phyloP scores from a whole-genome alignment of 768 basidiomycete genomes.

The Lactarius sanguifluus region DNA sequence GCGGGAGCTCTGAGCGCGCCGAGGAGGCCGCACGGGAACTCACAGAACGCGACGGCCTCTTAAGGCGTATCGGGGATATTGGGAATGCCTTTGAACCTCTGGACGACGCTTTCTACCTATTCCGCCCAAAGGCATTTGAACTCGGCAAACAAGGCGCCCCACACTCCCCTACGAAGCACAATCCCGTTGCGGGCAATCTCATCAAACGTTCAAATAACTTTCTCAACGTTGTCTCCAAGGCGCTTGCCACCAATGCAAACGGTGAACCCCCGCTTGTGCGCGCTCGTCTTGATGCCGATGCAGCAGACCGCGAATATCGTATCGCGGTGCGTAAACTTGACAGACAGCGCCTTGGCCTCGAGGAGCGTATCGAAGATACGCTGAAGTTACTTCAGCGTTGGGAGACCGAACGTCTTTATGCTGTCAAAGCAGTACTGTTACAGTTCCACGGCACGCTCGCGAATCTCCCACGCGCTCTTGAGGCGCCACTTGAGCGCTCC shows the following conservation, averaged over 20 bases:
- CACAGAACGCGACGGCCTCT: conserved; percentile 52
- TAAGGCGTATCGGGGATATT: conserved; percentile 76
- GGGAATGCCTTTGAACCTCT: conserved; percentile 79
- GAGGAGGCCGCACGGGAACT: conserved; percentile 66
- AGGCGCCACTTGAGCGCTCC: conserved; percentile 65
- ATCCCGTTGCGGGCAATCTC: conserved; percentile 52
- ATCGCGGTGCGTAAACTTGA: conserved; percentile 81
- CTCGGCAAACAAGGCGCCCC: conserved; percentile 43
- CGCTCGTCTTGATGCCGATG: conserved; percentile 74
- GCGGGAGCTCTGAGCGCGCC: conserved; percentile 73
- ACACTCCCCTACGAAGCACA: conserved; percentile 36
- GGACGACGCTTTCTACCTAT: conserved; percentile 82
- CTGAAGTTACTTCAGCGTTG: conserved; percentile 78
- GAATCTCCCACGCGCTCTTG: conserved; percentile 67
- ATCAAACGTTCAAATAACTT: conserved; percentile 69
- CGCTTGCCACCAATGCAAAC: conserved; percentile 48
- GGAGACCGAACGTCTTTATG: conserved; percentile 80
- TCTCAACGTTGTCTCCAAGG: conserved; percentile 71
- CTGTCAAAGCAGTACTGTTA: conserved; percentile 84
- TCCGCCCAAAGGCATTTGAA: conserved; percentile 76
- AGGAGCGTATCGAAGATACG: conserved; percentile 82
- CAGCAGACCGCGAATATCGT: conserved; percentile 78
- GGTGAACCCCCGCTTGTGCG: conserved; percentile 68
- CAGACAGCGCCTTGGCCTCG: conserved; percentile 77
- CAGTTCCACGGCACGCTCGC: conserved; percentile 84